A percentile compares a stretch with the other conserved stretches of the same genome.
phyloP scores from a whole-genome alignment of 2,329 filamentous ascomycete genomes.

The Fusarium fujikuroi region DNA sequence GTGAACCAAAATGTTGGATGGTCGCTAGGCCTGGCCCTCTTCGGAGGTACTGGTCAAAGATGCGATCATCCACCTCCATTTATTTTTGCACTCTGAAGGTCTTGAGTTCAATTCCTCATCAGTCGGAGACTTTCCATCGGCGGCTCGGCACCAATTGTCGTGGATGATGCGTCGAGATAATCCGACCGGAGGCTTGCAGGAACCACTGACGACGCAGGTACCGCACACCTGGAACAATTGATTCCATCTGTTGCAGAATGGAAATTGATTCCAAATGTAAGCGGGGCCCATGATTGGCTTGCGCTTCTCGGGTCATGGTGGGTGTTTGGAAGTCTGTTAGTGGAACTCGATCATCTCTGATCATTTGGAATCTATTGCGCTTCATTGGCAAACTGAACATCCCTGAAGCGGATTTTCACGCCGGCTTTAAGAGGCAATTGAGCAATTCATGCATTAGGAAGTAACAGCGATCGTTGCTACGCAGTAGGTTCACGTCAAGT shows the following conservation, averaged over 20 bases:
- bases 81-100: background rate
- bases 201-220: constrained; percentile 15
- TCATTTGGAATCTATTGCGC: background rate
- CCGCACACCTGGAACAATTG: background rate
- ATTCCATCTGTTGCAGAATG: constrained; percentile 17
- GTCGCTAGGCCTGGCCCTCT: constrained; percentile 17
- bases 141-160: background rate
- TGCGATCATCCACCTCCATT: constrained; percentile 16
- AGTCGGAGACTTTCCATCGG: background rate
- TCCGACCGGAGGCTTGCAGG: background rate
- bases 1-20: background rate
- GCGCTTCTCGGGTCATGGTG: background rate
- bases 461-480: background rate
- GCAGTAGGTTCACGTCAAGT: background rate
- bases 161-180: background rate
- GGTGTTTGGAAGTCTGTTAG: no score
- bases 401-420: background rate
- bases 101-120: background rate
- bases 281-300: constrained; percentile 14
- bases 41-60: constrained; percentile 21
- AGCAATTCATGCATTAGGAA: background rate
- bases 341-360: background rate
- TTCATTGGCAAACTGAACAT: background rate
- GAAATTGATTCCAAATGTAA: constrained; percentile 33
- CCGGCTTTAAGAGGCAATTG: background rate